Base-by-base conservation (phyloP, 371 early-diverging fungal genomes). In the Synchytrium microbalum region DNA sequence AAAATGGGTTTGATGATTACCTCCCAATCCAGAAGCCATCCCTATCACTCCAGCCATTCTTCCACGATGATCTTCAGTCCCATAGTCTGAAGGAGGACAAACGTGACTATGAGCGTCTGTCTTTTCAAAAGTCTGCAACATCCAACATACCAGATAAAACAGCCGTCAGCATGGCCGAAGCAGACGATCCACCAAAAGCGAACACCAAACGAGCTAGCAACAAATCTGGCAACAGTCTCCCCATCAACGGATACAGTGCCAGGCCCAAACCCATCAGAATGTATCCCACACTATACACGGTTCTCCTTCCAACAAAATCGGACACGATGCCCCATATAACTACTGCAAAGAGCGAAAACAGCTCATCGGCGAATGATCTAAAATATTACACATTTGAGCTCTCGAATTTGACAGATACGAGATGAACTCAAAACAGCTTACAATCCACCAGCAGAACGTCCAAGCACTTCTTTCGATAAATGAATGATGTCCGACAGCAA, bases 161-260 rank as follows among this genome's bases (percentile, higher is more conserved):
- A 13, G 76, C 78, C 3, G 76, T 71, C 53, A 79, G 59, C 92
- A 92, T 90, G 26, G 84, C 69, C 1, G 83, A 81, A 3, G 79
- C 72, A 0, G 87, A 87, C 8, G 89, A 78, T 2, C 87, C 82
- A 10, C 92, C 92, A 19, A 87, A 54, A 0, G 87, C 82, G 83
- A 83, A 88, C 63, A 79, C 65, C 53, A 78, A 70, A 54, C 83
- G 79, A 67, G 76, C 73, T 56, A 76, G 68, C 31, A 83, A 58
- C 72, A 81, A 69, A 23, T 65, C 72, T 3, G 83, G 84, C 62
- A 77, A 77, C 2, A 79, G 69, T 56, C 73, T 72, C 38, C 65
- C 59, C 53, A 79, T 78, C 30, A 67, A 69, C 8, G 84, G 63
- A 66, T 74, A 83, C 24, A 75, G 60, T 38, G 71, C 63, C 24